Conservation (phyloP, 164 flowering plant species). For the Chimonanthus praecox region DNA sequence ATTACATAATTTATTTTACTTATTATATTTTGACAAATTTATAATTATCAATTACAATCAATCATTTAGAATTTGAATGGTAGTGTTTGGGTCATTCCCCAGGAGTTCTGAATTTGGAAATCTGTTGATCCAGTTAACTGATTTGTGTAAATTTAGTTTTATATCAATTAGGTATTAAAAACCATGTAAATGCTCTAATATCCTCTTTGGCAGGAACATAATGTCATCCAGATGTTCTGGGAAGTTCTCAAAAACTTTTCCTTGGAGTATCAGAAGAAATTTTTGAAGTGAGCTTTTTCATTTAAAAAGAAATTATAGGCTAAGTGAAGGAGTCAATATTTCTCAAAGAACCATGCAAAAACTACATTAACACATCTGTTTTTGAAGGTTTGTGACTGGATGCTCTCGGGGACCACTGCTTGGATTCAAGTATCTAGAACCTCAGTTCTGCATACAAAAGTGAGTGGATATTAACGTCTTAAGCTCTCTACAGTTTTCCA, state of each 20-base stretch:
- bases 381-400: constrained; percentile 89
- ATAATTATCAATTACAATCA: no score
- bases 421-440: constrained; percentile 87
- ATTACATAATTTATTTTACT: no score
- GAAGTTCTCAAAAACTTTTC: constrained; percentile 76
- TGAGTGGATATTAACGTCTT: constrained; percentile 7
- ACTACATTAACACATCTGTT: background rate
- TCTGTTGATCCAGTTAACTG: background rate
- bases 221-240: constrained; percentile 89
- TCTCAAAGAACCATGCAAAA: background rate
- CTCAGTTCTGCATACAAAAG: constrained; percentile 92
- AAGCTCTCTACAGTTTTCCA: background rate
- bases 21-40: no score
- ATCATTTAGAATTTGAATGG: no score
- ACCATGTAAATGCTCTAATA: background rate
- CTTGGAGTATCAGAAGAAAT: constrained; percentile 71
- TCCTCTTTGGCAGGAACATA: constrained; percentile 58
- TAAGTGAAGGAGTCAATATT: background rate
- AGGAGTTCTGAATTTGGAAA: background rate
- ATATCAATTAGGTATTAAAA: background rate
- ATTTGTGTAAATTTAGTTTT: background rate
- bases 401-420: constrained; percentile 98
- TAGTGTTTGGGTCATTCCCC: no score
- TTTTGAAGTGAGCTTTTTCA: constrained; percentile 66
- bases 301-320: background rate